Base-by-base conservation (phyloP, 306 rosid genomes). In the Parietaria judaica region DNA sequence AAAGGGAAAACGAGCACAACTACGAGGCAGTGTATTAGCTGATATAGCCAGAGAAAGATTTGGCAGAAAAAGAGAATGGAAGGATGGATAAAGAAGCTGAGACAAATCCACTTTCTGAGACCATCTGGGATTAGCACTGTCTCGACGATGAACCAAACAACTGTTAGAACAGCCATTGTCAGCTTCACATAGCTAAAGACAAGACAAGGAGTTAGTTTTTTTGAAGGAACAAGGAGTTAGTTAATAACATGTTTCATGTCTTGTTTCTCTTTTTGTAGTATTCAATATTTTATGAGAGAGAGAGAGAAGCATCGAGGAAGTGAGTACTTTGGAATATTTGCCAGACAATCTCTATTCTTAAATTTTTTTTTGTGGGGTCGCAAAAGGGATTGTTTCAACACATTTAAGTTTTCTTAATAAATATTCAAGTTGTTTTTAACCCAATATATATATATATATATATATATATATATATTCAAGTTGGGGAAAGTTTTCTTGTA, bases 41-140 rank as follows among this genome's bases (percentile, higher is more conserved):
- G 50, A 52, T 41, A 52, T 59, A 64, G 60, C 68, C 68, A 64
- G 37, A 64, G 68, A 37, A 64, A 64, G 13, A 64, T 43, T 52
- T 64, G 68, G 59, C 68, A 64, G 7, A 53, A 41, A 37, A 52
- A 16, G 43, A 64, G 68, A 39, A 64, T 37, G 6, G 54, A 16
- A 16, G 68, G 68, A 43, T 53, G 68, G 52, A 64, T 64, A 64
- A 9, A 64, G 60, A 64, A 51, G 68, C 68, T 64, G 38, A 64
- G 17, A 53, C 3, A 64, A 64, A 64, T 52, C 68, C 68, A 64
- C 60, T 64, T 64, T 60, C 10, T n/a, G 41, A 64, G 15, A 16
- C 68, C 68, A 64, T 64, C 41, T 37, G 68, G 68, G 51, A 64
- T 64, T 41, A 64, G 17, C 6, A 64, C 51, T 5, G 10, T 41